Evolutionary conservation across 1,284 basidiomycete genomes (phyloP).

Genomic region (Marasmius tenuissimus): DNA sequence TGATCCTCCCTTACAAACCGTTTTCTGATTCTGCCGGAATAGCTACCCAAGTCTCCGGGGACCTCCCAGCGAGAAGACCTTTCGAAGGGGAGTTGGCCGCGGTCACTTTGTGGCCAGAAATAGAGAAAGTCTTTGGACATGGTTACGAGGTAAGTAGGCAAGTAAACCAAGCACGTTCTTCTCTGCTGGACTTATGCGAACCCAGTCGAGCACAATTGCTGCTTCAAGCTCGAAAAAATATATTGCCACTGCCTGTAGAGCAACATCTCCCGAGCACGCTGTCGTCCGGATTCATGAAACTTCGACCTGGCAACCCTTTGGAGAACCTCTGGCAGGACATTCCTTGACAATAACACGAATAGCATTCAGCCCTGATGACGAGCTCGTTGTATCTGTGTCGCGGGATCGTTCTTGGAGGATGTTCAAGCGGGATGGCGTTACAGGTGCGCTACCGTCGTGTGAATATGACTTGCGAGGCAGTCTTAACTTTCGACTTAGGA

Average conservation of each 20-base stretch:
- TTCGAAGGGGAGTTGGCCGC: constrained; percentile 84
- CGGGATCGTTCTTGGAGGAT: constrained; percentile 92
- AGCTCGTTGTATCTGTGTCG: constrained; percentile 79
- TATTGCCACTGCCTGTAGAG: constrained; percentile 92
- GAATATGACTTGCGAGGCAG: background rate
- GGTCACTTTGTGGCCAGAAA: constrained; percentile 94
- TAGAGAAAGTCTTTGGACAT: constrained; percentile 97
- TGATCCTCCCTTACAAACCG: background rate
- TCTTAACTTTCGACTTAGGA: constrained; percentile 32
- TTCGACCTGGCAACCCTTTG: constrained; percentile 66
- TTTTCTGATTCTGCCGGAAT: background rate
- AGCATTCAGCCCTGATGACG: constrained; percentile 85
- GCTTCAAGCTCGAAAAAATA: constrained; percentile 68
- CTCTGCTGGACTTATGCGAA: background rate
- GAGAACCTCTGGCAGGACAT: constrained; percentile 80
- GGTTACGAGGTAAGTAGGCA: constrained; percentile 81
- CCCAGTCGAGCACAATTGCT: constrained; percentile 75
- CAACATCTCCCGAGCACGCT: constrained; percentile 86
- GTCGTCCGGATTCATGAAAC: constrained; percentile 85
- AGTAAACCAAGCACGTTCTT: constrained; percentile 4
- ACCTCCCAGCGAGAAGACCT: constrained; percentile 50
- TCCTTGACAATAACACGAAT: constrained; percentile 88
- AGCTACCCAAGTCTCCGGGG: constrained; percentile 12
- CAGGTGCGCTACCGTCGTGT: constrained; percentile 31
- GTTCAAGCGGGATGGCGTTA: constrained; percentile 51